A percentile compares a stretch with the other conserved stretches of the same genome.
These are phyloP conservation scores for Fusarium hostae DNA, from an alignment of 2,329 filamentous ascomycete species.

Conservation along the genomic window DNA sequence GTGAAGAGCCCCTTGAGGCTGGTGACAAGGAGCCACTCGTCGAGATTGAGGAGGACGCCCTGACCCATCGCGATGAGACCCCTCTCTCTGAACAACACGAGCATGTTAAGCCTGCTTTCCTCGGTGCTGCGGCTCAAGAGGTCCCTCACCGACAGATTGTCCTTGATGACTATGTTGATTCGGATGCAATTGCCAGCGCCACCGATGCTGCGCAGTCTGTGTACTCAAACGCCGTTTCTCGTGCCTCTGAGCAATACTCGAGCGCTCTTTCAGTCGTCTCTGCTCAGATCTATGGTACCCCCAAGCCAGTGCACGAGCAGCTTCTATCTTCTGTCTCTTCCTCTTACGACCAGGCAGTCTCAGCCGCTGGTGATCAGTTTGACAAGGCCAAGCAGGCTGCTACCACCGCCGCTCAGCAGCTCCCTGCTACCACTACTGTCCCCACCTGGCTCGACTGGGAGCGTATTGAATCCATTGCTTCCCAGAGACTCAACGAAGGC, in stretches of 20 bases:
- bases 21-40: constrained; percentile 45
- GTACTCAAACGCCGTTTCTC: constrained; percentile 72
- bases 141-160: constrained; percentile 61
- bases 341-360: constrained; percentile 74
- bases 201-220: constrained; percentile 62
- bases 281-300: constrained; percentile 73
- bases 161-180: constrained; percentile 59
- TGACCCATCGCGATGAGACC: constrained; percentile 39
- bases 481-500: constrained; percentile 76
- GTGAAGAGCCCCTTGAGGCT: constrained; percentile 41
- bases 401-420: constrained; percentile 61
- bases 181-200: constrained; percentile 51
- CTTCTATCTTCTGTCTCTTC: constrained; percentile 75
- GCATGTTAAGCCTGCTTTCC: constrained; percentile 58
- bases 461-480: constrained; percentile 71
- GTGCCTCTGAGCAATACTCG: constrained; percentile 75
- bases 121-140: constrained; percentile 63
- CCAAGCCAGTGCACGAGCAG: constrained; percentile 75
- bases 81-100: constrained; percentile 43
- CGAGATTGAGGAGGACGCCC: constrained; percentile 42
- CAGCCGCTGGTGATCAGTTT: constrained; percentile 69
- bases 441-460: constrained; percentile 60
- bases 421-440: constrained; percentile 55
- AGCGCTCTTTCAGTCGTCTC: constrained; percentile 75
- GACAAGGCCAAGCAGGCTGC: constrained; percentile 65